Percentiles rank a stretch among this genome's conserved stretches.
Conservation (phyloP, 345 rosid species). For the Melaleuca quinquenervia region DNA sequence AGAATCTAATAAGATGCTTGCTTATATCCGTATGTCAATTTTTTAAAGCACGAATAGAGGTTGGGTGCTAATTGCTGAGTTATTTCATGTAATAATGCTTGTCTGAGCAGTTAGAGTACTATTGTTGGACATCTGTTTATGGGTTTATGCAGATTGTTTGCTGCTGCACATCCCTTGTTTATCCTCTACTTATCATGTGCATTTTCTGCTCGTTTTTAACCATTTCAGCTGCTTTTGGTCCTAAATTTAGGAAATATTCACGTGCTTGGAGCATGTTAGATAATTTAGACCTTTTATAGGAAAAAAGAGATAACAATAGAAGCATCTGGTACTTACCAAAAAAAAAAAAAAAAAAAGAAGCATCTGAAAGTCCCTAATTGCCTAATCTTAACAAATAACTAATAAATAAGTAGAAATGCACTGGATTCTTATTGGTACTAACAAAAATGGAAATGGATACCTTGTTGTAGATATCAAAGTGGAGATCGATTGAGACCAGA, state of each 20-base stretch:
- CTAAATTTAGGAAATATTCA: background rate
- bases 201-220: background rate
- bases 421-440: background rate
- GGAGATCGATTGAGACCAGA: conserved; percentile 64
- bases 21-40: background rate
- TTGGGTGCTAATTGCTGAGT: background rate
- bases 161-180: background rate
- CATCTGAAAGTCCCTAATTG: background rate
- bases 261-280: background rate
- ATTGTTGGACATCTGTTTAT: background rate
- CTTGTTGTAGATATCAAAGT: conserved; percentile 50
- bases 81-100: background rate
- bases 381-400: background rate
- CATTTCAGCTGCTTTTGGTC: background rate
- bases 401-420: background rate
- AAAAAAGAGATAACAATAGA: background rate
- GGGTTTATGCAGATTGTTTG: background rate
- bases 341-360: too few relatives aligned
- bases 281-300: background rate
- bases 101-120: background rate
- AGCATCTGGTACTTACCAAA: too few relatives aligned
- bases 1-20: background rate
- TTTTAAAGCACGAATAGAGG: background rate
- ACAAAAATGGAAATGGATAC: background rate
- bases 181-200: background rate